Evolutionary conservation across 805 yeast genomes (phyloP), one percentile per base, ranked within the genome.

Genomic region (Pichia kluyveri): DNA sequence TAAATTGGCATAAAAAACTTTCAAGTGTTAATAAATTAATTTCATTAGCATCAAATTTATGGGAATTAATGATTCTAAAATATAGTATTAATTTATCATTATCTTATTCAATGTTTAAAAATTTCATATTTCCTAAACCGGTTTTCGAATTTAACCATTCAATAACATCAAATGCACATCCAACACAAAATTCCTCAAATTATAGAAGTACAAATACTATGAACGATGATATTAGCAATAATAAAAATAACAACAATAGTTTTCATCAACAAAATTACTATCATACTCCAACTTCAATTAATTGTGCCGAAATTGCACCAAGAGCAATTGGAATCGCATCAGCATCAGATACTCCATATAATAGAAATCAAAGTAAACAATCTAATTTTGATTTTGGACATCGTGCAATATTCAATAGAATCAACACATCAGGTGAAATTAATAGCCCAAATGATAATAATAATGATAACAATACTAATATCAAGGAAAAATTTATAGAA

Each of bases 271-370:
- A 15, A 4, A 26, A 8, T 19, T 7, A 23, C 18, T 8, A 23
- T 5, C 41, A 39, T 3, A 10, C 15, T 5, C 32, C 40, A 37
- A 41, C 32, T 8, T 23, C 40, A 14, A 50, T 50, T 26, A 43
- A 40, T n/a, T 60, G 62, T 46, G 51, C 57, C 2, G 60, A 60
- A 30, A 49, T 58, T 31, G 58, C 59, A 1, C 62, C 64, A 39
- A 48, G 57, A 36, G 46, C 55, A 6, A 49, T 56, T 40, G 49
- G 56, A 28, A 47, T 51, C 26, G 47, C 48, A 19, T 39, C 56
- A n/a, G 40, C 52, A 28, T 14, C 10, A 4, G 44, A 47, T 37
- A 38, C 14, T 4, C 31, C 32, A 8, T n/a, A 34, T 34, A 30
- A 8, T 30, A 30, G 14, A 10, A 30, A 30, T 8, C 32, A 30